Conservation (phyloP, 2,329 filamentous ascomycete genomes). For the Pseudodiploospora longispora region DNA sequence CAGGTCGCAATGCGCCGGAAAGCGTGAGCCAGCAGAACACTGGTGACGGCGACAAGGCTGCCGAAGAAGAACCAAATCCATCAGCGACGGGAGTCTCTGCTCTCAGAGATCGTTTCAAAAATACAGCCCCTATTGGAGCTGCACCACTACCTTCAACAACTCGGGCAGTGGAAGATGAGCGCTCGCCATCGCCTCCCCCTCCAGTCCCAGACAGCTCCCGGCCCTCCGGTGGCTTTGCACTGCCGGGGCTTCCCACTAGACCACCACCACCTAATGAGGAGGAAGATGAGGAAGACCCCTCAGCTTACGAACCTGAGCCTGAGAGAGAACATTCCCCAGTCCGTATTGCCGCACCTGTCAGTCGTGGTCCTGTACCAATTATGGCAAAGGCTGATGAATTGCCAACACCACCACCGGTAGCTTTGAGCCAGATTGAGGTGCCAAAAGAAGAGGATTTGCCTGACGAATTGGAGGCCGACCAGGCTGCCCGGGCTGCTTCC, state of each 20-base stretch:
- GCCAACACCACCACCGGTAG: conserved; percentile 50
- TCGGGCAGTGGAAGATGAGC: conserved; percentile 22
- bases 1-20: conserved; percentile 52
- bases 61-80: conserved; percentile 43
- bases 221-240: conserved; percentile 66
- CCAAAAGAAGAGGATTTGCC: conserved; percentile 57
- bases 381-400: conserved; percentile 43
- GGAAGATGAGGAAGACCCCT: conserved; percentile 49
- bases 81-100: conserved; percentile 61
- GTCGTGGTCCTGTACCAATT: conserved; percentile 50
- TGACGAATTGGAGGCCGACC: conserved; percentile 55
- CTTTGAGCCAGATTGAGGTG: conserved; percentile 54
- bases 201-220: conserved; percentile 53
- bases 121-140: conserved; percentile 60
- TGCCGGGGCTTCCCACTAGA: conserved; percentile 65
- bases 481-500: conserved; percentile 51
- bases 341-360: conserved; percentile 77
- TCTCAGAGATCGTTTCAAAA: conserved; percentile 76
- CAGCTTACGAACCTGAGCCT: conserved; percentile 22
- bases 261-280: conserved; percentile 48
- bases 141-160: conserved; percentile 31
- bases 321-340: conserved; percentile 65
- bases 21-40: conserved; percentile 52
- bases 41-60: conserved; percentile 40
- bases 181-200: conserved; percentile 43